Evolutionary conservation across 2,329 filamentous ascomycete genomes (phyloP).

Genomic region (Monosporascus sp.): DNA sequence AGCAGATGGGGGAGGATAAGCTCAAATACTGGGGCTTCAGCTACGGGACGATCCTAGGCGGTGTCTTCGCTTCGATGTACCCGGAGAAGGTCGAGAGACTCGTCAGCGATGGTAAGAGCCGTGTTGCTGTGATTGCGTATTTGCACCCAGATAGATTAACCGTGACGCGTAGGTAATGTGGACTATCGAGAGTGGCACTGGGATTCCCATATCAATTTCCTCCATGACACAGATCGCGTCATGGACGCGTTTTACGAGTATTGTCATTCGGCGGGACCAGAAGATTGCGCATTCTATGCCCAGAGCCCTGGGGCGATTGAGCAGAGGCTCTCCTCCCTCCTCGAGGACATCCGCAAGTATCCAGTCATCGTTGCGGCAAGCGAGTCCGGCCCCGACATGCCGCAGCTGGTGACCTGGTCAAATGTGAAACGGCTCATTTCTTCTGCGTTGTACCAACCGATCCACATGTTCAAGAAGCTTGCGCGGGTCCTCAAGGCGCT

Average conservation of each 20-base stretch:
- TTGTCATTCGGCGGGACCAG: slow-evolving; percentile 48
- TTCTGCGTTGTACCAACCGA: slow-evolving; percentile 40
- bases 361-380: slow-evolving; percentile 38
- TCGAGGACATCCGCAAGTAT: slow-evolving; percentile 34
- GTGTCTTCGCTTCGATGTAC: slow-evolving; percentile 47
- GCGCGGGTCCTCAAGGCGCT: slow-evolving; percentile 39
- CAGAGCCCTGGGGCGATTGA: slow-evolving; percentile 33
- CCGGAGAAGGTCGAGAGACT: slow-evolving; percentile 46
- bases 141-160: neutral
- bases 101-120: slow-evolving; percentile 42
- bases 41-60: slow-evolving; percentile 50
- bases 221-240: slow-evolving; percentile 50
- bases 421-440: slow-evolving; percentile 40
- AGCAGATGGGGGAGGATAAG: slow-evolving; percentile 35
- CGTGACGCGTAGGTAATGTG: slow-evolving; percentile 33
- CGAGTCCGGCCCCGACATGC: slow-evolving; percentile 33
- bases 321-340: slow-evolving; percentile 33
- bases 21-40: slow-evolving; percentile 52
- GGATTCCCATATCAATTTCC: slow-evolving; percentile 39
- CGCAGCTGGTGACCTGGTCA: slow-evolving; percentile 46
- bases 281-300: slow-evolving; percentile 40
- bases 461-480: slow-evolving; percentile 35
- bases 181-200: slow-evolving; percentile 52
- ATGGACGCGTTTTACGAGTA: slow-evolving; percentile 48
- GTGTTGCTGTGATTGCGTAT: neutral